Percentiles rank a stretch among this genome's conserved stretches.
phyloP scores from a whole-genome alignment of 768 basidiomycete genomes.

The Xerocomellus chrysenteron region DNA sequence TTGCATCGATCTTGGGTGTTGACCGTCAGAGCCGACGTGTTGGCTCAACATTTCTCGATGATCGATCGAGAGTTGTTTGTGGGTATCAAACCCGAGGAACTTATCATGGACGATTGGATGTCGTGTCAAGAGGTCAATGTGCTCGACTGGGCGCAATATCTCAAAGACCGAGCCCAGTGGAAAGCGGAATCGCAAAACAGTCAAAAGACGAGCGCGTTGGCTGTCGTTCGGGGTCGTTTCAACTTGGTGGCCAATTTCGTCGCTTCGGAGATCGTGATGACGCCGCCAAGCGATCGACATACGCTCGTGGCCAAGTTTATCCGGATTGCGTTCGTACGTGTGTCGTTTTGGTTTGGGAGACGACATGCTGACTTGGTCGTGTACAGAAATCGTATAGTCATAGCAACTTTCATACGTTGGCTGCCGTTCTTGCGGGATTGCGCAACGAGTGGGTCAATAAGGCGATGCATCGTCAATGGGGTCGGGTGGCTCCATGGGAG shows the following conservation, averaged over 20 bases:
- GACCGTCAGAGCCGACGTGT: constrained; percentile 51
- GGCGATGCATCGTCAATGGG: constrained; percentile 68
- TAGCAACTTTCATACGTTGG: constrained; percentile 76
- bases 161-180: constrained; percentile 70
- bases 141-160: constrained; percentile 80
- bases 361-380: neutral
- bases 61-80: constrained; percentile 88
- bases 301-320: constrained; percentile 76
- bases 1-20: constrained; percentile 73
- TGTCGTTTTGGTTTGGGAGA: neutral
- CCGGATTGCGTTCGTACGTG: constrained; percentile 77
- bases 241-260: constrained; percentile 83
- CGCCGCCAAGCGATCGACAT: constrained; percentile 62
- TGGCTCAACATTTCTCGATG: constrained; percentile 81
- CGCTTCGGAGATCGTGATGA: constrained; percentile 76
- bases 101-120: constrained; percentile 74
- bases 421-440: constrained; percentile 78
- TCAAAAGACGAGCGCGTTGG: constrained; percentile 69
- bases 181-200: constrained; percentile 58
- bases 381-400: constrained; percentile 75
- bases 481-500: constrained; percentile 67
- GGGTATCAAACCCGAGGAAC: constrained; percentile 82
- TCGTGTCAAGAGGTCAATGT: constrained; percentile 61
- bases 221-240: constrained; percentile 76
- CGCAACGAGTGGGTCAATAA: constrained; percentile 64